phyloP scores from a whole-genome alignment of 2,329 filamentous ascomycete genomes.

The Tympanopsis confertula region DNA sequence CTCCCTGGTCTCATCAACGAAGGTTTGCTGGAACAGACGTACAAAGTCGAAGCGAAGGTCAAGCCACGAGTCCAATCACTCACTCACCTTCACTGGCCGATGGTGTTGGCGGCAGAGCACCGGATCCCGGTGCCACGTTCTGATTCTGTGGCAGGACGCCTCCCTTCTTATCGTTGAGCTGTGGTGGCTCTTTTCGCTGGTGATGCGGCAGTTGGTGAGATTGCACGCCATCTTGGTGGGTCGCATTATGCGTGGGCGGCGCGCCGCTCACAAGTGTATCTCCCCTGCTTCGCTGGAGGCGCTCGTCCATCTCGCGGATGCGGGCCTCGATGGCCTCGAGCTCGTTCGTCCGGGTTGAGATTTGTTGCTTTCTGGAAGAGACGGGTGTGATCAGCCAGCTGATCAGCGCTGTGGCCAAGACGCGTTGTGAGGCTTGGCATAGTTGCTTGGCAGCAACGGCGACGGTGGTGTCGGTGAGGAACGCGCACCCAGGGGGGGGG shows the following conservation, averaged over 20 bases:
- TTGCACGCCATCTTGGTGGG: no score
- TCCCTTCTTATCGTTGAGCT: no score
- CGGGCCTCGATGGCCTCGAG: constrained; percentile 76
- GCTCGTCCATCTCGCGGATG: constrained; percentile 74
- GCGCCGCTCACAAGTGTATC: constrained; percentile 15
- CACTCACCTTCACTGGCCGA: constrained; percentile 54
- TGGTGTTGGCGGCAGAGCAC: constrained; percentile 48
- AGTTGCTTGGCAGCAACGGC: neutral
- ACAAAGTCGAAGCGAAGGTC: constrained; percentile 6
- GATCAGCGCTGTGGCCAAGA: constrained; percentile 2
- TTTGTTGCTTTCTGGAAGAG: constrained; percentile 59
- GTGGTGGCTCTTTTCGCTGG: no score
- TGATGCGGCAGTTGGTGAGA: no score
- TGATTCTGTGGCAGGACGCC: no score
- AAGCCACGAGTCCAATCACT: constrained; percentile 16
- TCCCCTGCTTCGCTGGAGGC: no score
- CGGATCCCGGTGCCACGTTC: constrained; percentile 36
- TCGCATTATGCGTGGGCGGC: no score
- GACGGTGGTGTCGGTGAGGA: neutral
- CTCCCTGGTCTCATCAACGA: no score
- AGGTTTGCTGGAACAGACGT: constrained; percentile 6
- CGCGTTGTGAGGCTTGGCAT: neutral
- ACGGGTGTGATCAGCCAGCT: constrained; percentile 6
- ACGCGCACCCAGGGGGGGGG: constrained; percentile 2
- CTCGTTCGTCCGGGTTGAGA: constrained; percentile 64